Conservation (phyloP, 768 basidiomycete species). For the Rhodotorula diobovata region DNA sequence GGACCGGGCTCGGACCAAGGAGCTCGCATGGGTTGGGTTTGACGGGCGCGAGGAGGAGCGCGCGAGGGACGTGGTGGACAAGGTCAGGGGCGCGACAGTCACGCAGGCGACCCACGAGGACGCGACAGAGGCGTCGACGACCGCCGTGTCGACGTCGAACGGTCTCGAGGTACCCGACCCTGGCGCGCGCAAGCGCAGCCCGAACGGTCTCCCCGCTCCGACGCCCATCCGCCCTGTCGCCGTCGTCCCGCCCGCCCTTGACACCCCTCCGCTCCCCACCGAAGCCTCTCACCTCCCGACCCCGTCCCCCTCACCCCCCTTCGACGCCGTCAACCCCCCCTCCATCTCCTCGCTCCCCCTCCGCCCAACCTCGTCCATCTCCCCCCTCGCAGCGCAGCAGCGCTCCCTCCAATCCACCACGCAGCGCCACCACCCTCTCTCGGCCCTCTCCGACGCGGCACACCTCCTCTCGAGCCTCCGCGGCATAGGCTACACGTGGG, state of each 20-base stretch:
- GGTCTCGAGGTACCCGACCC: background rate
- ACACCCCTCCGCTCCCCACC: background rate
- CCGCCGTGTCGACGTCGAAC: background rate
- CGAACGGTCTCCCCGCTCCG: background rate
- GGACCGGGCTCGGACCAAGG: background rate
- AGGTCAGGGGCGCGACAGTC: too few species aligned
- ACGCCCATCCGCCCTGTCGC: background rate
- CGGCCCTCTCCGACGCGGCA: constrained; percentile 11
- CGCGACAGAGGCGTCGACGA: background rate
- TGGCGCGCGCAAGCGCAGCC: too few species aligned
- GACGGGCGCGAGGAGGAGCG: constrained; percentile 7
- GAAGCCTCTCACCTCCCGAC: constrained; percentile 11
- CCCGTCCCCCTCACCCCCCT: constrained; percentile 18
- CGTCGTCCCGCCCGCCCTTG: background rate
- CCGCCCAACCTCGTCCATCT: background rate
- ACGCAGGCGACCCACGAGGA: background rate
- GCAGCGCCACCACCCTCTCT: constrained; percentile 10
- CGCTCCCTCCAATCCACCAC: background rate
- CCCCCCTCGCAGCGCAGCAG: background rate
- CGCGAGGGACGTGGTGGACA: too few species aligned
- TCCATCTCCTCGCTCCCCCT: background rate
- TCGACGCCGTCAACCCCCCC: constrained; percentile 18
- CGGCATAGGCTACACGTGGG: constrained; percentile 28
- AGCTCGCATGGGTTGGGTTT: constrained; percentile 31
- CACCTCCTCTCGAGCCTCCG: constrained; percentile 32